Evolutionary conservation across 2,329 filamentous ascomycete species (phyloP).

Genomic region (Xylaria sp.): DNA sequence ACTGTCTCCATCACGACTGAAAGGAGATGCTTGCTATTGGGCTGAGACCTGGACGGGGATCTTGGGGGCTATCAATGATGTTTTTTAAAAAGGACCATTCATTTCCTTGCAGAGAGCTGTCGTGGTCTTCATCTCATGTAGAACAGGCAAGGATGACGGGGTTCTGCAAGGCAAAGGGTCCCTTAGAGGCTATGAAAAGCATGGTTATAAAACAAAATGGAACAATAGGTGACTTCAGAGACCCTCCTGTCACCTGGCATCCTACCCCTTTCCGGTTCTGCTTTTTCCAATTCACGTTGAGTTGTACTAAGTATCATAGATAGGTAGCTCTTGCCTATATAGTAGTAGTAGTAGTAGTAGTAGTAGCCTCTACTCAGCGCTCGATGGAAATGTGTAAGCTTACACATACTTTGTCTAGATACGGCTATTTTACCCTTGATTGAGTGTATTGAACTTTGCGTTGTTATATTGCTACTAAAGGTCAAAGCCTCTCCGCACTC

Average conservation of each 20-base stretch:
- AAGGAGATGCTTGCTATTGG: slow-evolving; percentile 21
- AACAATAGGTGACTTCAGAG: slow-evolving; percentile 3
- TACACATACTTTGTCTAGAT: not conserved
- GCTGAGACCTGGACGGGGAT: slow-evolving; percentile 20
- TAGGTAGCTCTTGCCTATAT: slow-evolving; percentile 9
- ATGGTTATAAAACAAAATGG: slow-evolving; percentile 17
- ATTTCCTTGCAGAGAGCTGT: slow-evolving; percentile 9
- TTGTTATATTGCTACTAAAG: too few relatives aligned
- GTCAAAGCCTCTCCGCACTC: too few relatives aligned
- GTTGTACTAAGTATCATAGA: slow-evolving; percentile 5
- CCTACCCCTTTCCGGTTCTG: not conserved
- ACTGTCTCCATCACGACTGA: slow-evolving; percentile 29
- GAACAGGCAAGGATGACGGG: slow-evolving; percentile 22
- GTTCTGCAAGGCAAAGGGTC: slow-evolving; percentile 17
- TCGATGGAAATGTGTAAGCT: slow-evolving; percentile 3
- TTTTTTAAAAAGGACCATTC: slow-evolving; percentile 15
- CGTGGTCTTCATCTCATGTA: slow-evolving; percentile 23
- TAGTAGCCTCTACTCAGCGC: not conserved
- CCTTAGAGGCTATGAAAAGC: slow-evolving; percentile 23
- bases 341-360: not conserved
- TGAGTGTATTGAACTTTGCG: too few relatives aligned
- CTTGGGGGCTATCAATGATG: slow-evolving; percentile 22
- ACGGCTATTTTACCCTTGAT: not conserved
- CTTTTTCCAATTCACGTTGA: not conserved
- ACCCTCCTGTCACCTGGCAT: not conserved